Percentiles rank a stretch among this genome's conserved stretches.
Evolutionary conservation across 2,329 filamentous ascomycete species (phyloP).

Genomic region (Amylocarpus encephaloides): DNA sequence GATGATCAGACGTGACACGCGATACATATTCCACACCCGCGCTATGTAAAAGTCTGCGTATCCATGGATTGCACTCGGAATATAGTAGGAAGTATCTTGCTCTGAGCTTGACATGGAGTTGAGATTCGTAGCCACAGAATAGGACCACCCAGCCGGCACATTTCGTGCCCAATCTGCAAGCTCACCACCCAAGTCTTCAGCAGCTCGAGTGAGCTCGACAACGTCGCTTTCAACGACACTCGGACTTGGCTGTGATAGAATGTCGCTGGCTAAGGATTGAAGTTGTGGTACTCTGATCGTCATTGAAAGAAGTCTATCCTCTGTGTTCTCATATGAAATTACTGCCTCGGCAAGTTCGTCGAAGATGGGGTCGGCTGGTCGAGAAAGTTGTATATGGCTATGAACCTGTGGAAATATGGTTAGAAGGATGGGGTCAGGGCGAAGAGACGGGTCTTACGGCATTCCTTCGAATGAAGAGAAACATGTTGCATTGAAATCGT

Average conservation of each 20-base stretch:
- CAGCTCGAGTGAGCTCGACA: conserved; percentile 5
- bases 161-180: conserved; percentile 11
- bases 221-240: background rate
- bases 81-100: conserved; percentile 1
- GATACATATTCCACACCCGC: conserved; percentile 15
- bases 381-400: conserved; percentile 11
- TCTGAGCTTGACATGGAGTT: background rate
- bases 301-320: conserved; percentile 14
- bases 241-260: conserved; percentile 4
- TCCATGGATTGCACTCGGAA: conserved; percentile 11
- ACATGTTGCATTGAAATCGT: conserved; percentile 13
- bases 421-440: background rate
- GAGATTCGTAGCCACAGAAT: conserved; percentile 3
- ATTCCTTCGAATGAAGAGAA: conserved; percentile 14
- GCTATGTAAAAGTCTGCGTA: conserved; percentile 12
- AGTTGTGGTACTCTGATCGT: conserved; percentile 11
- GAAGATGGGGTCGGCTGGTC: conserved; percentile 12
- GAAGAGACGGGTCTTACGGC: conserved; percentile 5
- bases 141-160: conserved; percentile 4
- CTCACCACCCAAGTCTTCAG: conserved; percentile 10
- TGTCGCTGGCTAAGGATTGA: conserved; percentile 6
- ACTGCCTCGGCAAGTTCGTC: background rate
- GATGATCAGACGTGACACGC: conserved; percentile 13
- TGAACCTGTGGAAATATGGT: conserved; percentile 7
- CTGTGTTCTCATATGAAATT: conserved; percentile 8